phyloP scores from a whole-genome alignment of 768 basidiomycete genomes.

The Russula emetica region DNA sequence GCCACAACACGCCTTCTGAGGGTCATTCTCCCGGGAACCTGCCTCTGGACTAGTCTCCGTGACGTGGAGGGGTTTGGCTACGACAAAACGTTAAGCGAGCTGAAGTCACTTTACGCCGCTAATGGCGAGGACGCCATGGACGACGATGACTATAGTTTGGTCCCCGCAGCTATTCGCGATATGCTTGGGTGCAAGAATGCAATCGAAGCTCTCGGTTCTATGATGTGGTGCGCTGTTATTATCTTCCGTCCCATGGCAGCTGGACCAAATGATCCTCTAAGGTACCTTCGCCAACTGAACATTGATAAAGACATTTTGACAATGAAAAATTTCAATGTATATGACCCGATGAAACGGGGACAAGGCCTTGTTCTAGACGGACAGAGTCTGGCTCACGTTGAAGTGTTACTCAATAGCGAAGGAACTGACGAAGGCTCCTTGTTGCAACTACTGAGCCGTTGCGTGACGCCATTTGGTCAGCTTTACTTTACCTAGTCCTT shows the following conservation, averaged over 20 bases:
- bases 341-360: slow-evolving; percentile 92
- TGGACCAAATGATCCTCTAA: not conserved
- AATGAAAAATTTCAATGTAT: slow-evolving; percentile 97
- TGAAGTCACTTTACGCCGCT: slow-evolving; percentile 60
- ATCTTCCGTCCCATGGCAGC: not conserved
- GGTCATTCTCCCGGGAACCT: slow-evolving; percentile 68
- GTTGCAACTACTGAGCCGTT: slow-evolving; percentile 73
- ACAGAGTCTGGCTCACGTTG: slow-evolving; percentile 91
- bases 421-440: slow-evolving; percentile 90
- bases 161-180: slow-evolving; percentile 71
- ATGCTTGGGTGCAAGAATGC: slow-evolving; percentile 64
- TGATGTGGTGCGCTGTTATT: slow-evolving; percentile 68
- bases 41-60: slow-evolving; percentile 86
- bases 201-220: slow-evolving; percentile 82
- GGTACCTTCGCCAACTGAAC: slow-evolving; percentile 89
- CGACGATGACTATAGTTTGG: slow-evolving; percentile 40
- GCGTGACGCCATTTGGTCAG: slow-evolving; percentile 87
- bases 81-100: slow-evolving; percentile 61
- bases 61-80: slow-evolving; percentile 78
- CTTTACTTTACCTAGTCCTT: slow-evolving; percentile 12
- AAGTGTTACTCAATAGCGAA: slow-evolving; percentile 89
- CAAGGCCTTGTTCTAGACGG: slow-evolving; percentile 85
- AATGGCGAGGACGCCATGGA: slow-evolving; percentile 44
- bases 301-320: slow-evolving; percentile 93
- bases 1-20: slow-evolving; percentile 80